Conservation (phyloP, 2,329 filamentous ascomycete species). For the Hysterium pulicare region DNA sequence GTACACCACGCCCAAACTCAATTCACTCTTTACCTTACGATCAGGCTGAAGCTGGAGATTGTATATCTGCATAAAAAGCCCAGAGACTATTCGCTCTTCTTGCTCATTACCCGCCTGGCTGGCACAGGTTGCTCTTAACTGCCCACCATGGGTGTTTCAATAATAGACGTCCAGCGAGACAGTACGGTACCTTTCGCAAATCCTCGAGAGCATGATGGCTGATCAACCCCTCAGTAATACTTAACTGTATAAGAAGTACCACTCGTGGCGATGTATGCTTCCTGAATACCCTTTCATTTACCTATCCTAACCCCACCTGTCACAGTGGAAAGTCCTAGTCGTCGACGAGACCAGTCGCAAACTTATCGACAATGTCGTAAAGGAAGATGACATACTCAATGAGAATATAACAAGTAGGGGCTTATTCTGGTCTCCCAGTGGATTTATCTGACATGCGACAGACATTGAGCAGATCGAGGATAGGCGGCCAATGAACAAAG, state of each 20-base stretch:
- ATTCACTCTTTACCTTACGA: too few relatives aligned
- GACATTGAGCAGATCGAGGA: slow-evolving; percentile 95
- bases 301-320: slow-evolving; percentile 26
- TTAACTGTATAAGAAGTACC: slow-evolving; percentile 71
- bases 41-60: too few relatives aligned
- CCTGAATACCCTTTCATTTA: slow-evolving; percentile 5
- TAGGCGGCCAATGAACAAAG: slow-evolving; percentile 73
- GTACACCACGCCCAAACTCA: background rate
- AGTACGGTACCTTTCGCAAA: slow-evolving; percentile 43
- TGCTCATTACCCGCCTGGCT: slow-evolving; percentile 10
- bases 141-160: slow-evolving; percentile 73
- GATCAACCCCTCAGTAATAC: slow-evolving; percentile 56
- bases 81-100: too few relatives aligned
- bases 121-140: slow-evolving; percentile 16
- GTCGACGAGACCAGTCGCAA: slow-evolving; percentile 80
- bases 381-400: slow-evolving; percentile 95
- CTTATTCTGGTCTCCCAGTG: background rate
- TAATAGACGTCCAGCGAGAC: slow-evolving; percentile 80
- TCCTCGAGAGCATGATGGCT: slow-evolving; percentile 3
- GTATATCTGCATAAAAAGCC: too few relatives aligned
- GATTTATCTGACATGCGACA: slow-evolving; percentile 43
- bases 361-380: slow-evolving; percentile 85
- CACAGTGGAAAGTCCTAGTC: slow-evolving; percentile 93
- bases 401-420: slow-evolving; percentile 90
- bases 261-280: slow-evolving; percentile 73